Evolutionary conservation across 805 yeast genomes (phyloP), one percentile per base, ranked within the genome.

Genomic region (Pichia deserticola): DNA sequence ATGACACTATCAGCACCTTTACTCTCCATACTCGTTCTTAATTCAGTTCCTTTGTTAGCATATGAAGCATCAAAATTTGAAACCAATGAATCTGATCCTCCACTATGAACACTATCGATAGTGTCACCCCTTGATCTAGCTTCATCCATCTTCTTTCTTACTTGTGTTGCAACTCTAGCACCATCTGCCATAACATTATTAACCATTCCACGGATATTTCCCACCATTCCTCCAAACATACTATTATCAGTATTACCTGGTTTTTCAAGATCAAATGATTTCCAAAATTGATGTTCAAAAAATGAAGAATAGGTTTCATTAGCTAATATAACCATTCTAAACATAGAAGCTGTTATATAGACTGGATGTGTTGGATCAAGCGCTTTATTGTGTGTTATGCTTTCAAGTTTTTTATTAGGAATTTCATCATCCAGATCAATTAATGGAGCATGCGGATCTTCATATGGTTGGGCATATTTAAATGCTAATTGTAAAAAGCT

Each of bases 121-220:
- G 54, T 49, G 36, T 51, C 54, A 3, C 44, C 44, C n/a, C 54
- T 42, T 12, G 43, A 13, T 3, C 85, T 78, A 9, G 78, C 81
- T 13, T 84, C 80, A 63, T 89, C 96, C 77, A 89, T 89, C 55
- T 96, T 82, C 56, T 85, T 82, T 56, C 92, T 81, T 4, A 93
- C 95, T 61, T 89, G 90, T 47, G 78, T 81, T 1, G 98, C 98
- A 12, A 92, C 95, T 50, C 92, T 79, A 62, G 88, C 76, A 5
- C 98, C 97, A 68, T 93, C 97, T 0, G 95, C 93, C 52, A 92
- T 75, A 51, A 93, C 74, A 10, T 93, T 92, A 64, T 89, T 95
- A 68, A 92, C 87, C 80, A 93, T 84, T 49, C 87, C 92, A 50
- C 96, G 76, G 51, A 93, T 68, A 33, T 84, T 84, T 42, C 79